Conservation (phyloP, 2,329 filamentous ascomycete genomes). For the Sporothrix pallida region DNA sequence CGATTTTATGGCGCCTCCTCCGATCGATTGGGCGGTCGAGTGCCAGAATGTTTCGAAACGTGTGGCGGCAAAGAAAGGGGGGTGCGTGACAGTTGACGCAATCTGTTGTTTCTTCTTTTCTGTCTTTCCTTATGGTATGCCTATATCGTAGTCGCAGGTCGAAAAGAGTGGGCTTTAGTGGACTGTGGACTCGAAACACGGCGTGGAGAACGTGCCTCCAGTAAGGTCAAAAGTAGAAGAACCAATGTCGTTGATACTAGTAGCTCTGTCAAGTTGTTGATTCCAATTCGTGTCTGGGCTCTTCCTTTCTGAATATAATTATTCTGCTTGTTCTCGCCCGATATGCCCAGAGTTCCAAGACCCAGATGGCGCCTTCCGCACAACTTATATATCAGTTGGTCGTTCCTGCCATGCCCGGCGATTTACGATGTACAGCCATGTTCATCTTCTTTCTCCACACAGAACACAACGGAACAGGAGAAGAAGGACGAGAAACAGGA, state of each 20-base stretch:
- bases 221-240: background rate
- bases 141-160: background rate
- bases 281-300: constrained; percentile 8
- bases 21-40: constrained; percentile 2
- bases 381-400: constrained; percentile 13
- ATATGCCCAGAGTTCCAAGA: background rate
- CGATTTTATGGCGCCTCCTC: background rate
- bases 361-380: constrained; percentile 3
- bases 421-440: background rate
- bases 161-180: no score
- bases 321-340: background rate
- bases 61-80: background rate
- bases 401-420: background rate
- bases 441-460: no score
- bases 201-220: background rate
- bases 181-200: constrained; percentile 6
- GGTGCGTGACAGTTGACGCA: constrained; percentile 20
- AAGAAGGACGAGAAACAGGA: background rate
- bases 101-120: background rate
- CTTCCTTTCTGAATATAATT: background rate
- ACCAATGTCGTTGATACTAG: no score
- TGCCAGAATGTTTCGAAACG: background rate
- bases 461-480: background rate
- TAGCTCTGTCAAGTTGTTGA: background rate
- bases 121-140: background rate